These are phyloP conservation scores for Cymbidium sinense DNA, from an alignment of 106 monocot species.

Conservation along the genomic window DNA sequence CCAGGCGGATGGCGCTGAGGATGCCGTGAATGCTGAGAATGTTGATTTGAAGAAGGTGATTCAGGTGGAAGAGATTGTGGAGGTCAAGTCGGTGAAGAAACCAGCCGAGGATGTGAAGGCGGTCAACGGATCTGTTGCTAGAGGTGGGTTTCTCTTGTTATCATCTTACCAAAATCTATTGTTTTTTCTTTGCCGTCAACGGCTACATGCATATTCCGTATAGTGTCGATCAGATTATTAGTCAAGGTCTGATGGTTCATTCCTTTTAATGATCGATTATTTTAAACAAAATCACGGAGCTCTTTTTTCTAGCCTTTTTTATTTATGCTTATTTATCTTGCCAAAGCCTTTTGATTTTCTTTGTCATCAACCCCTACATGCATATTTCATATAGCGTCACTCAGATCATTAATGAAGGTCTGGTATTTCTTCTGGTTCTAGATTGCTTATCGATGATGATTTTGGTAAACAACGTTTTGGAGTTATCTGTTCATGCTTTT, in stretches of 20 bases:
- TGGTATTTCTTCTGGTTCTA: not conserved
- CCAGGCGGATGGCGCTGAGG: not conserved
- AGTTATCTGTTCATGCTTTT: not conserved
- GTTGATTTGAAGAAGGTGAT: not conserved
- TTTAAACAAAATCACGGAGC: not conserved
- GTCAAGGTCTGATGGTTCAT: not conserved
- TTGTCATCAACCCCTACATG: not conserved
- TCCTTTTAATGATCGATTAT: not conserved
- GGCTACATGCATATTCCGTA: not conserved
- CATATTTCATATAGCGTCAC: not conserved
- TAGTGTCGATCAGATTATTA: not conserved
- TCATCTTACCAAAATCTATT: not conserved
- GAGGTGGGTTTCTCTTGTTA: not conserved
- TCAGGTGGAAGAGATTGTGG: not conserved
- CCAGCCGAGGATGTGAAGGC: not conserved
- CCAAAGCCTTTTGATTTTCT: not conserved
- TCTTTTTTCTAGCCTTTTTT: not conserved
- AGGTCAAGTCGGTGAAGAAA: not conserved
- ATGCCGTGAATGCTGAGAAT: constrained; percentile 1
- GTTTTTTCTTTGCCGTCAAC: not conserved
- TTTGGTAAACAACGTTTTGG: not conserved
- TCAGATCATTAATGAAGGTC: not conserved
- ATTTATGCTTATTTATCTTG: not conserved
- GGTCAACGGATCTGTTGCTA: constrained; percentile 3
- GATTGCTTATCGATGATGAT: not conserved